phyloP scores from a whole-genome alignment of 2,329 filamentous ascomycete species.

The Emergomyces pasteurianus region DNA sequence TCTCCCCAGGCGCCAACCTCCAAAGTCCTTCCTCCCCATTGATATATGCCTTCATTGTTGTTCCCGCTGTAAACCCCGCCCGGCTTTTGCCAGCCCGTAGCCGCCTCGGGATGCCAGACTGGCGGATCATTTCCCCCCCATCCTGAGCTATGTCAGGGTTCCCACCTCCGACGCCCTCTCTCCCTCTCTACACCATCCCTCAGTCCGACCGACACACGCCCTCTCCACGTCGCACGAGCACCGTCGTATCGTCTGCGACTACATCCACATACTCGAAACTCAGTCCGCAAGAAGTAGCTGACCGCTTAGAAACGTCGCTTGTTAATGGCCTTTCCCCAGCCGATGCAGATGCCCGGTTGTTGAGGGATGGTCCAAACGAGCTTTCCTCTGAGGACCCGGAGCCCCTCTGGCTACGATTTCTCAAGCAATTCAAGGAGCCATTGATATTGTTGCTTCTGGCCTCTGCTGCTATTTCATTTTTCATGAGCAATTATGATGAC shows the following conservation, averaged over 20 bases:
- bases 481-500: conserved; percentile 90
- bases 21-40: background rate
- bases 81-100: conserved; percentile 1
- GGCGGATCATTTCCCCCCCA: conserved; percentile 2
- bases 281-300: conserved; percentile 65
- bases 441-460: conserved; percentile 83
- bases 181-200: conserved; percentile 45
- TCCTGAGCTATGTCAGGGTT: conserved; percentile 53
- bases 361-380: conserved; percentile 80
- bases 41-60: conserved; percentile 4
- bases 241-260: conserved; percentile 17
- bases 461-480: conserved; percentile 74
- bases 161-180: conserved; percentile 38
- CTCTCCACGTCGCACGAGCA: conserved; percentile 5
- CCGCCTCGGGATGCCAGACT: conserved; percentile 6
- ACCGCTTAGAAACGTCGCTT: conserved; percentile 69
- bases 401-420: conserved; percentile 84
- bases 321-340: conserved; percentile 66
- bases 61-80: background rate
- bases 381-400: conserved; percentile 89
- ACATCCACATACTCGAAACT: conserved; percentile 49
- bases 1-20: background rate
- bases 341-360: conserved; percentile 68
- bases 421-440: conserved; percentile 95
- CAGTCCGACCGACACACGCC: conserved; percentile 11